Evolutionary conservation across 176 grass and related monocot genomes (phyloP).

Genomic region (Oryza longistaminata): DNA sequence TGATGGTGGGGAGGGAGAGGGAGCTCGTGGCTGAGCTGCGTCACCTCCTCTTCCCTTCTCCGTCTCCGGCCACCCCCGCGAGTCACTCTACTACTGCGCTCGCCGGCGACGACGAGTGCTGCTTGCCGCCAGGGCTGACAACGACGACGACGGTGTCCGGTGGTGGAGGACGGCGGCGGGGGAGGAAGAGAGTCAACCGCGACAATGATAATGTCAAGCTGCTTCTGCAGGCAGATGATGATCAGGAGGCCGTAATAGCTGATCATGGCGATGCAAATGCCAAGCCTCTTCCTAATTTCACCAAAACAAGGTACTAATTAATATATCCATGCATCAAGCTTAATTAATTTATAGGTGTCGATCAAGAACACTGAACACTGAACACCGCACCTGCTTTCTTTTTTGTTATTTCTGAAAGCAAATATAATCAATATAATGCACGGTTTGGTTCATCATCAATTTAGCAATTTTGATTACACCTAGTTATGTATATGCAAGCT

Average conservation of each 20-base stretch:
- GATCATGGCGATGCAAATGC: neutral
- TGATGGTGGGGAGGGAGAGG: neutral
- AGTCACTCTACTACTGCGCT: neutral
- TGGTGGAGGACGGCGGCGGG: neutral
- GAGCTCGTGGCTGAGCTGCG: conserved; percentile 41
- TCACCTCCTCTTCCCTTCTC: neutral
- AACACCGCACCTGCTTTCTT: neutral
- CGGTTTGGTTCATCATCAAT: neutral
- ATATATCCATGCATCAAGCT: neutral
- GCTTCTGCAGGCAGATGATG: neutral
- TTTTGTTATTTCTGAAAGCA: neutral
- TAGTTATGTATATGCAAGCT: neutral
- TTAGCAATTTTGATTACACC: neutral
- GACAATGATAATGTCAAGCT: neutral
- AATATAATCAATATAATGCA: neutral
- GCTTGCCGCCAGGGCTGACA: neutral
- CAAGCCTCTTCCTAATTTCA: neutral
- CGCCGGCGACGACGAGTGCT: neutral
- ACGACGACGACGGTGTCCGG: too few species aligned
- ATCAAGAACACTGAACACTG: neutral
- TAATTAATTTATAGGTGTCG: neutral
- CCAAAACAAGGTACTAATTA: neutral
- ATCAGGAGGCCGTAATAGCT: neutral
- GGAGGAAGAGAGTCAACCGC: neutral
- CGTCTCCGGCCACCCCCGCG: neutral